Evolutionary conservation across 225 moss, liverwort and hornwort genomes (phyloP).

Genomic region (Sphagnum contortum): DNA sequence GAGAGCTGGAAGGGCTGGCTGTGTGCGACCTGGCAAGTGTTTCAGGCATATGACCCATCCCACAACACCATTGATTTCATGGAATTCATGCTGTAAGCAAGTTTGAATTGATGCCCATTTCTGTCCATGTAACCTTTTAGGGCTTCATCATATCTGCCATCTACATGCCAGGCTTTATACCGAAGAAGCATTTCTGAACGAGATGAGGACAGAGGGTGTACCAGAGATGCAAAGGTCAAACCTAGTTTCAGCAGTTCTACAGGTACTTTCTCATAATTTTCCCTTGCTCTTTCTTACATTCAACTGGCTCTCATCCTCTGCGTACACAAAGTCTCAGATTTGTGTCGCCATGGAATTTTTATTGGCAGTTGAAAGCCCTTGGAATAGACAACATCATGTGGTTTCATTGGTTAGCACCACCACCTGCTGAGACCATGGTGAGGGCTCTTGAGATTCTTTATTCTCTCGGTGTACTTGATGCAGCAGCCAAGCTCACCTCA

Average conservation of each 20-base stretch:
- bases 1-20: conserved; percentile 91
- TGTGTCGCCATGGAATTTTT: too few relatives aligned
- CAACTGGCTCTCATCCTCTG: not conserved
- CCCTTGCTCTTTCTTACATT: not conserved
- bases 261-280: conserved; percentile 13
- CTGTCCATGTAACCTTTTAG: too few relatives aligned
- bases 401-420: conserved; percentile 90
- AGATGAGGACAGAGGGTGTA: conserved; percentile 58
- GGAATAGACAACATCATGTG: conserved; percentile 99
- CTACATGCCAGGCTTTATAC: conserved; percentile 52
- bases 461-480: conserved; percentile 70
- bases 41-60: conserved; percentile 27
- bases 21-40: conserved; percentile 92
- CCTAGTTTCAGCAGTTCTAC: conserved; percentile 68
- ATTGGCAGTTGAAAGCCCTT: conserved; percentile 69
- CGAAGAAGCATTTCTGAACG: conserved; percentile 47
- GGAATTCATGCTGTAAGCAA: not conserved
- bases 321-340: too few relatives aligned
- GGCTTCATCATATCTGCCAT: too few relatives aligned
- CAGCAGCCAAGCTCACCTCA: conserved; percentile 73
- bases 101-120: too few relatives aligned
- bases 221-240: conserved; percentile 92
- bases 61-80: not conserved
- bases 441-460: conserved; percentile 73
- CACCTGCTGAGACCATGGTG: conserved; percentile 76